Evolutionary conservation across 805 yeast species (phyloP).

Genomic region (Candida succiphila): DNA sequence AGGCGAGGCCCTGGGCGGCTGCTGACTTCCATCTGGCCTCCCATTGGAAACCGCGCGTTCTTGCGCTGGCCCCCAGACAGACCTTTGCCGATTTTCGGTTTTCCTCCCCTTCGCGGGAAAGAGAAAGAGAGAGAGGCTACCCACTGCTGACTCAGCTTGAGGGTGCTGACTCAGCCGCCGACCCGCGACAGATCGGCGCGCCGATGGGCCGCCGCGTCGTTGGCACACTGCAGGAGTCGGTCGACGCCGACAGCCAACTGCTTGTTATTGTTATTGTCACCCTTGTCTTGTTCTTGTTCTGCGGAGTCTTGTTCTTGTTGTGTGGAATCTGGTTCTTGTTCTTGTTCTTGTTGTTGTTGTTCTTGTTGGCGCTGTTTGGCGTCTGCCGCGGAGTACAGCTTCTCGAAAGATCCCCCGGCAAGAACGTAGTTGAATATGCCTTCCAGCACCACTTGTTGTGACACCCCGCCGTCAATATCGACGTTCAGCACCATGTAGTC

Average conservation of each 20-base stretch:
- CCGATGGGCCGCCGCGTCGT: not conserved
- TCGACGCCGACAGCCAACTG: no score
- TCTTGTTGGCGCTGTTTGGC: not conserved
- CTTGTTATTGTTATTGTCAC: not conserved
- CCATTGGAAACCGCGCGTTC: not conserved
- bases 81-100: not conserved
- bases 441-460: not conserved
- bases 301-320: not conserved
- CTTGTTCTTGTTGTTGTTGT: not conserved
- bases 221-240: not conserved
- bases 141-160: no score
- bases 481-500: slow-evolving; percentile 1
- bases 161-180: no score
- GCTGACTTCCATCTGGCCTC: not conserved
- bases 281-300: not conserved
- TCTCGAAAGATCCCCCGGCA: not conserved
- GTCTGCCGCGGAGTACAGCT: not conserved
- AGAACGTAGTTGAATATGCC: slow-evolving; percentile 1
- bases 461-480: not conserved
- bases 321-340: not conserved
- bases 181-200: no score
- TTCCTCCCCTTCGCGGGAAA: no score
- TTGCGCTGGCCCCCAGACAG: no score
- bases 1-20: no score
- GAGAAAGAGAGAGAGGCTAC: no score